Evolutionary conservation across 495 filamentous ascomycete genomes (phyloP).

Genomic region (Elasticomyces elasticus): DNA sequence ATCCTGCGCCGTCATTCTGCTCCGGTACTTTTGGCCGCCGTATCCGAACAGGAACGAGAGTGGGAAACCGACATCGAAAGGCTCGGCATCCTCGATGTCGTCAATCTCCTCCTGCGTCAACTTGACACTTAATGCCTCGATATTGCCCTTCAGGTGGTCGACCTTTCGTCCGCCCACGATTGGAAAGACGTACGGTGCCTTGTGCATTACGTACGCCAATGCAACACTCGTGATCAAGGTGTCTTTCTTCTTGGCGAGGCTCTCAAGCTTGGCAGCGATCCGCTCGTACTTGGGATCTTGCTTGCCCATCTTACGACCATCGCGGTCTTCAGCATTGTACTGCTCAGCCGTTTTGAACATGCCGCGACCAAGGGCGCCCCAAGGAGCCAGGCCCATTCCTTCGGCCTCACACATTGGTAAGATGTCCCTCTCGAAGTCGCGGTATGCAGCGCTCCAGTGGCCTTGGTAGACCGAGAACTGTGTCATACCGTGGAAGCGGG

Average conservation of each 20-base stretch:
- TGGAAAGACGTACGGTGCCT: conserved; percentile 67
- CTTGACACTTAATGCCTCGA: conserved; percentile 50
- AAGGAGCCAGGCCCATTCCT: conserved; percentile 61
- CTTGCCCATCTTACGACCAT: conserved; percentile 36
- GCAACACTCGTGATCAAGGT: conserved; percentile 41
- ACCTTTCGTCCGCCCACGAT: conserved; percentile 60
- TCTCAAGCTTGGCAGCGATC: conserved; percentile 48
- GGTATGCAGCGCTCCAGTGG: conserved; percentile 20
- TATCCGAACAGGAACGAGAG: conserved; percentile 16
- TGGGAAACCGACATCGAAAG: conserved; percentile 58
- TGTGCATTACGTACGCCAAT: conserved; percentile 63
- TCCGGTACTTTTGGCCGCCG: conserved; percentile 5
- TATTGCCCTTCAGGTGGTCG: conserved; percentile 57
- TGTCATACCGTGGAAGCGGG: conserved; percentile 21
- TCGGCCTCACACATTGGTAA: conserved; percentile 33
- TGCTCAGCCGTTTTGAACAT: conserved; percentile 44
- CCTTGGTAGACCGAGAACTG: conserved; percentile 27
- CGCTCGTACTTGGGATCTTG: conserved; percentile 20
- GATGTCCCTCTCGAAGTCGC: conserved; percentile 28
- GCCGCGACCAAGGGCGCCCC: conserved; percentile 55
- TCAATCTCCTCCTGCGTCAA: conserved; percentile 52
- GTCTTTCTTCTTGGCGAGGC: conserved; percentile 44
- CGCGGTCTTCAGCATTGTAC: conserved; percentile 23
- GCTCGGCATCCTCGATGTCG: conserved; percentile 52
- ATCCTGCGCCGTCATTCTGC: conserved; percentile 4